Evolutionary conservation across 257 asterid genomes (phyloP), one percentile per base, ranked within the genome.

Genomic region (Salvia rosmarinus): DNA sequence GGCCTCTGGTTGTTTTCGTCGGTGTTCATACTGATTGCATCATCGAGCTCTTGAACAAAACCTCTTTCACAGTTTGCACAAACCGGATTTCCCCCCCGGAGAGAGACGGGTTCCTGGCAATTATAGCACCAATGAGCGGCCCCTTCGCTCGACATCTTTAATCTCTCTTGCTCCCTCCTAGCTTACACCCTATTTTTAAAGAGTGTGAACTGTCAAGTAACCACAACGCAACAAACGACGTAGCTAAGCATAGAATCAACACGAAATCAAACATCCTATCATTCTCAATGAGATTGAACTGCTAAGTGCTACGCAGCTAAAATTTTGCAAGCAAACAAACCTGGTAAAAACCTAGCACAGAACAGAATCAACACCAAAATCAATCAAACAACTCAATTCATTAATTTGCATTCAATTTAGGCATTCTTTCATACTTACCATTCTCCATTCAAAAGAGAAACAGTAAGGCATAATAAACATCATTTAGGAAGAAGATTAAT

Each of bases 71-170:
- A 95, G 70, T 78, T 80, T 37, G 89, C 84, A 75, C 98, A 94
- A 9, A 60, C 81, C 20, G 73, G 49, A 63, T 63, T 76, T 42
- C 14, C 84, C 23, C 82, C 71, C 39, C 34, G 74, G 34, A 91
- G 87, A 52, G 75, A 73, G 25, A 95, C 87, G 0, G 96, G 91
- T 55, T 91, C 98, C 50, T 87, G 76, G 69, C 99, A 95, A 73
- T 77, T 87, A 56, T 88, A 77, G 73, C 99, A 95, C 98, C 99
- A 95, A 73, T 91, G 98, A 9, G 89, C 85, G 58, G 85, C 77
- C 54, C 88, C 78, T 4, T 77, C 77, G 25, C 77, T 83, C 20
- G 97, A 84, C 96, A 89, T 93, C 82, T 50, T 81, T 56, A 47
- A 39, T 71, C 78, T 54, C 67, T 73, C 42, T 6, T 56, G 62